Conservation (phyloP, 1,139 yeast genomes). For the Scheffersomyces cryptocercus region DNA sequence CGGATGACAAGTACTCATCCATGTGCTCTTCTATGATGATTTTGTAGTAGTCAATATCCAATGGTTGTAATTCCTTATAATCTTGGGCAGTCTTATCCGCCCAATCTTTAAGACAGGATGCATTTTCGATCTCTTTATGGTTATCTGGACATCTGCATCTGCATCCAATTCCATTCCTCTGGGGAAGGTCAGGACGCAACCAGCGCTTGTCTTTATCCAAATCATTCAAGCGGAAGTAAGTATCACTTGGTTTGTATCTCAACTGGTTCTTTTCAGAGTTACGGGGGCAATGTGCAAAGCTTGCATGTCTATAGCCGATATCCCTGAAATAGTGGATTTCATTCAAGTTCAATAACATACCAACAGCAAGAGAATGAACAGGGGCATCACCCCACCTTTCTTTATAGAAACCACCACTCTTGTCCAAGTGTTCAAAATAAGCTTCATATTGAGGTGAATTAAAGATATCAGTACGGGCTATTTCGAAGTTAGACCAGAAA, state of each 20-base stretch:
- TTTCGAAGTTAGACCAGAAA: conserved; percentile 94
- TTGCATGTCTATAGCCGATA: conserved; percentile 81
- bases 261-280: conserved; percentile 55
- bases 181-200: conserved; percentile 48
- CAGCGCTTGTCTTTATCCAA: conserved; percentile 32
- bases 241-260: conserved; percentile 35
- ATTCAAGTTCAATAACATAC: conserved; percentile 62
- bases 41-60: conserved; percentile 39
- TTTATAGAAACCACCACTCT: conserved; percentile 75
- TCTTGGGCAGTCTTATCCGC: conserved; percentile 41
- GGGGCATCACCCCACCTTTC: conserved; percentile 98
- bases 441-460: conserved; percentile 59
- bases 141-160: conserved; percentile 74
- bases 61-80: conserved; percentile 20
- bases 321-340: conserved; percentile 89
- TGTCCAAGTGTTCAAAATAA: conserved; percentile 67
- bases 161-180: conserved; percentile 71
- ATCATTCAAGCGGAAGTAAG: conserved; percentile 11
- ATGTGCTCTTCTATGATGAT: conserved; percentile 29
- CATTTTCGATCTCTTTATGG: conserved; percentile 56
- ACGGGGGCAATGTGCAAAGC: conserved; percentile 79
- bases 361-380: conserved; percentile 81
- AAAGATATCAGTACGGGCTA: conserved; percentile 77
- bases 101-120: conserved; percentile 61
- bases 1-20: conserved; percentile 21